Evolutionary conservation across 768 basidiomycete genomes (phyloP), one percentile per base, ranked within the genome.

Genomic region (Naganishia vaughanmartiniae): DNA sequence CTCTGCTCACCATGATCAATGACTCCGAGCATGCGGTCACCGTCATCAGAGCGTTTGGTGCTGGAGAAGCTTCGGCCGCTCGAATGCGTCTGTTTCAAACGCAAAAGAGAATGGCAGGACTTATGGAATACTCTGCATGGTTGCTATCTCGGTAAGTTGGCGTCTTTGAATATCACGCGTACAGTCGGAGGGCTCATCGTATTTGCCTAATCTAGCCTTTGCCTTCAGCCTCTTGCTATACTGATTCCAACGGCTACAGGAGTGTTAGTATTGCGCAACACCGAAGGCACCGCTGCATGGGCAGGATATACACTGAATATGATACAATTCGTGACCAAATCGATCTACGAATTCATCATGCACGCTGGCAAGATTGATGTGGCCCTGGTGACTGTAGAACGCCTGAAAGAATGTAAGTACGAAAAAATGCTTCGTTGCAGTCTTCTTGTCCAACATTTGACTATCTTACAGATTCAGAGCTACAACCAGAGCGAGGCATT

Each of bases 1-100:
- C 86, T 0, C 82, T 86, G 7, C 81, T 85, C 65, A 84, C 83
- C n/a, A 84, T 85, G 78, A 81, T 87, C 79, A 83, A 86, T 65
- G 83, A 88, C 74, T 84, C 89, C 0, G 85, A 90, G 46, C 80
- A 84, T 71, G 89, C 89, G 9, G 74, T 76, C 70, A 83, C 81
- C 4, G 79, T 88, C 11, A 87, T 90, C 67, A 84, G 89, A 28
- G 89, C 89, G 0, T 90, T 87, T 76, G 86, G 86, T 7, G 87
- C 86, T 7, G 84, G 88, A 79, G 78, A 82, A 31, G 77, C 79
- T 78, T 4, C 87, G 84, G 81, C 84, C 76, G 72, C 68, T 70
- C 46, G 85, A 72, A 84, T 85, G 17, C 76, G 85, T 53, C 0
- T 86, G 85, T 75, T 87, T 86, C 75, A 79, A 78, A 70, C 72